phyloP scores from a whole-genome alignment of 352 stramenopile genomes.

The Pythium chondricola region DNA sequence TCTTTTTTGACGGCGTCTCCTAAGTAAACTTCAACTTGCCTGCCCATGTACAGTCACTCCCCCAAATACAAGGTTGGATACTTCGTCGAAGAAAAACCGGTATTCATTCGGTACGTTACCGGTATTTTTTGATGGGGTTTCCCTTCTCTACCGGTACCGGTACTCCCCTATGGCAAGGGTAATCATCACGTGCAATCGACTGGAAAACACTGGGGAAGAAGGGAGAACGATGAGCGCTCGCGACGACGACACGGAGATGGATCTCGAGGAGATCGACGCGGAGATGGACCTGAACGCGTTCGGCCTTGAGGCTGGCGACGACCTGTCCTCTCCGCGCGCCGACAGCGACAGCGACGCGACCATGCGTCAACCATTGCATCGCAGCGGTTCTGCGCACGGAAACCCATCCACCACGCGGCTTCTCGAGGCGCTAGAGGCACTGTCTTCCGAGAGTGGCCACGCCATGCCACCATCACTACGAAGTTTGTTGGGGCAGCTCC shows the following conservation, averaged over 20 bases:
- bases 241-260: constrained; percentile 1
- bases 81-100: not conserved
- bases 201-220: not conserved
- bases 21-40: too few relatives aligned
- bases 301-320: constrained; percentile 7
- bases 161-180: too few relatives aligned
- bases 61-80: too few relatives aligned
- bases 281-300: constrained; percentile 4
- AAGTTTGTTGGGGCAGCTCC: constrained; percentile 21
- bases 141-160: not conserved
- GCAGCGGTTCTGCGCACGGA: constrained; percentile 4
- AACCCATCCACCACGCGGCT: constrained; percentile 24
- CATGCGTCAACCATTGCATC: constrained; percentile 2
- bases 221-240: constrained; percentile 10
- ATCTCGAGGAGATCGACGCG: not conserved
- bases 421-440: constrained; percentile 47
- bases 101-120: constrained; percentile 1
- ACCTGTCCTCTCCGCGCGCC: not conserved
- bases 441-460: constrained; percentile 29
- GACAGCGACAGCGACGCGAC: not conserved
- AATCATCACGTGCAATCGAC: too few relatives aligned
- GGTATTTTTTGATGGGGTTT: constrained; percentile 4
- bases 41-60: too few relatives aligned
- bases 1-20: too few relatives aligned
- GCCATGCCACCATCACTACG: constrained; percentile 37